phyloP scores from a whole-genome alignment of 805 yeast species.

The Myxozyma geophila region DNA sequence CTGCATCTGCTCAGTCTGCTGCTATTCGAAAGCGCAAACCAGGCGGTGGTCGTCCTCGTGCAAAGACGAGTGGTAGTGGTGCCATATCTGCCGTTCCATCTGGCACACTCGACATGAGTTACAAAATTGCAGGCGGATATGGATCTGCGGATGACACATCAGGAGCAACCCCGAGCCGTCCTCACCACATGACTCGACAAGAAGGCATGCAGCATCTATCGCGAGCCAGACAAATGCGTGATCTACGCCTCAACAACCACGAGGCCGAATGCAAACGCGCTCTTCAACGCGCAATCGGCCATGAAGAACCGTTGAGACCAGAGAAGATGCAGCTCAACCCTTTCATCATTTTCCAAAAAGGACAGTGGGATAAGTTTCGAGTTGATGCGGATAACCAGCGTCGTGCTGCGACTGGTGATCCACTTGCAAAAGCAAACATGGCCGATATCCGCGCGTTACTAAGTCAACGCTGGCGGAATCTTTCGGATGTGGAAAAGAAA shows the following conservation, averaged over 20 bases:
- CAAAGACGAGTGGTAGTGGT: constrained; percentile 9
- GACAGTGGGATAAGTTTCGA: constrained; percentile 50
- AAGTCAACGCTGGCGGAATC: constrained; percentile 50
- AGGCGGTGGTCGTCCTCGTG: constrained; percentile 14
- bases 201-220: constrained; percentile 20
- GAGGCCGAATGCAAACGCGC: constrained; percentile 18
- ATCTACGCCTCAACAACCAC: constrained; percentile 21
- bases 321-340: constrained; percentile 50
- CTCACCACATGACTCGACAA: constrained; percentile 7
- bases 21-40: constrained; percentile 6
- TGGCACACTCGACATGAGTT: constrained; percentile 11
- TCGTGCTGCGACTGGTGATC: constrained; percentile 42
- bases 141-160: background rate
- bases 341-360: constrained; percentile 49
- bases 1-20: background rate
- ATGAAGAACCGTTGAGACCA: constrained; percentile 46
- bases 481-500: constrained; percentile 46
- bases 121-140: constrained; percentile 1
- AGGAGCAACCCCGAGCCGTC: background rate
- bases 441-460: constrained; percentile 49
- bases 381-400: constrained; percentile 45
- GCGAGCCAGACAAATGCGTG: constrained; percentile 20
- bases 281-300: constrained; percentile 43
- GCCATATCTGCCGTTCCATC: constrained; percentile 8
- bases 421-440: constrained; percentile 44